These are phyloP conservation scores for Phenoliferia sp. DNA, from an alignment of 1,284 basidiomycete species.

Conservation along the genomic window DNA sequence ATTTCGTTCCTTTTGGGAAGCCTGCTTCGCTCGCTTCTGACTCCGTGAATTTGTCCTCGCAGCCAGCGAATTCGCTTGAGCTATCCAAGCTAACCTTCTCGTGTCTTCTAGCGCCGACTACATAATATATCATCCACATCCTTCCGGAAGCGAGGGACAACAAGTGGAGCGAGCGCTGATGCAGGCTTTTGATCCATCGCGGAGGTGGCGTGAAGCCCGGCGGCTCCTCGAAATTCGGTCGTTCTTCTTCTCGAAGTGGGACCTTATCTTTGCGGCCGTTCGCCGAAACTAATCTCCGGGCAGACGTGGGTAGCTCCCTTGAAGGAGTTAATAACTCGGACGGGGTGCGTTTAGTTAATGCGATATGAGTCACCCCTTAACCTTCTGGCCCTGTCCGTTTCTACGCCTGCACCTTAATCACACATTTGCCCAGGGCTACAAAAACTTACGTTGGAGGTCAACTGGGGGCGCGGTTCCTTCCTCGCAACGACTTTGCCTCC, in stretches of 20 bases:
- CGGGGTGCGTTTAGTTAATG: too few relatives aligned
- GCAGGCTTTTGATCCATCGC: conserved; percentile 30
- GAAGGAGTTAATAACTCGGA: too few relatives aligned
- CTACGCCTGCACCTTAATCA: too few relatives aligned
- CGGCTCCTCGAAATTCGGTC: conserved; percentile 21
- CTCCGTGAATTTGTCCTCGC: conserved; percentile 47
- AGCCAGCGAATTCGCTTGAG: conserved; percentile 77
- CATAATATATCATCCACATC: conserved; percentile 23
- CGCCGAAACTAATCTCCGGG: too few relatives aligned
- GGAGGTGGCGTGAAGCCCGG: conserved; percentile 30
- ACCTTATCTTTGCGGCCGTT: conserved; percentile 30
- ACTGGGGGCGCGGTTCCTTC: too few relatives aligned
- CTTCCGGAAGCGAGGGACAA: not conserved
- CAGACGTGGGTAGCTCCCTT: too few relatives aligned
- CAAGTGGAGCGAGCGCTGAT: conserved; percentile 32
- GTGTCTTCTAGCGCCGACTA: conserved; percentile 24
- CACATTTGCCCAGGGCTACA: too few relatives aligned
- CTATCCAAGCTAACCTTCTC: not conserved
- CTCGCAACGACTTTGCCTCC: too few relatives aligned
- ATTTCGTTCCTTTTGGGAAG: conserved; percentile 89
- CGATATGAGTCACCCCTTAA: too few relatives aligned
- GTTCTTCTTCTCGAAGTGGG: conserved; percentile 16
- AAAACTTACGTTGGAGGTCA: too few relatives aligned
- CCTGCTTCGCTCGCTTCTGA: conserved; percentile 74
- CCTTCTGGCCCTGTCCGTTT: too few relatives aligned